Evolutionary conservation across 257 asterid genomes (phyloP).

Genomic region (Solanum paucissectum): DNA sequence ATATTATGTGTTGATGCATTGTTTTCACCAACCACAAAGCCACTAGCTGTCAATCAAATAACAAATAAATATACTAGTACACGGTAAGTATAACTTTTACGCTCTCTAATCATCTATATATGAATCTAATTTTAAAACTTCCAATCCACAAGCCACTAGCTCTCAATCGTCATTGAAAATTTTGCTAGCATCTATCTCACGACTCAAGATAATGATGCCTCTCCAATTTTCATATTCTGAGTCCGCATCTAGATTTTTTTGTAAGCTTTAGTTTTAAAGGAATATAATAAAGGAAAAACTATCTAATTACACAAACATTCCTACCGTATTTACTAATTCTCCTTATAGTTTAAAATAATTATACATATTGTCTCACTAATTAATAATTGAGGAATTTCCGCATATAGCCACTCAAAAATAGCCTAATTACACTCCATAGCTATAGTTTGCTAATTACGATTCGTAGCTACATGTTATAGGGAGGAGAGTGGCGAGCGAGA

Average conservation of each 20-base stretch:
- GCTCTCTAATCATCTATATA: neutral
- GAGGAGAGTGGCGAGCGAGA: too few species aligned
- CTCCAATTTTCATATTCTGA: too few species aligned
- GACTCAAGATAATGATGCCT: neutral
- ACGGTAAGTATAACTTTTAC: neutral
- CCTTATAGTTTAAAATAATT: neutral
- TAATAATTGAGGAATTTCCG: too few species aligned
- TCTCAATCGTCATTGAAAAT: neutral
- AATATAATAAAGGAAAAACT: neutral
- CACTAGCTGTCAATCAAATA: neutral
- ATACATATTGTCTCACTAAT: neutral
- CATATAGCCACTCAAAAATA: too few species aligned
- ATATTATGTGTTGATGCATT: neutral
- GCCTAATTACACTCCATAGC: too few species aligned
- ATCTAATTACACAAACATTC: too few species aligned
- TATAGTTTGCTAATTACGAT: too few species aligned
- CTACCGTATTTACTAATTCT: too few species aligned
- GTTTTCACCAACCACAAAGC: neutral
- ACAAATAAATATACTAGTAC: neutral
- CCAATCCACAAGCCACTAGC: too few species aligned
- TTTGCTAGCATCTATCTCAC: too few species aligned
- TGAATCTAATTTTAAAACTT: too few species aligned
- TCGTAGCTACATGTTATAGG: too few species aligned
- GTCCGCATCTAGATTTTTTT: neutral
- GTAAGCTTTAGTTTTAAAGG: neutral